These are phyloP conservation scores for Echinosophora koreensis DNA, from an alignment of 306 rosid species.

Conservation along the genomic window DNA sequence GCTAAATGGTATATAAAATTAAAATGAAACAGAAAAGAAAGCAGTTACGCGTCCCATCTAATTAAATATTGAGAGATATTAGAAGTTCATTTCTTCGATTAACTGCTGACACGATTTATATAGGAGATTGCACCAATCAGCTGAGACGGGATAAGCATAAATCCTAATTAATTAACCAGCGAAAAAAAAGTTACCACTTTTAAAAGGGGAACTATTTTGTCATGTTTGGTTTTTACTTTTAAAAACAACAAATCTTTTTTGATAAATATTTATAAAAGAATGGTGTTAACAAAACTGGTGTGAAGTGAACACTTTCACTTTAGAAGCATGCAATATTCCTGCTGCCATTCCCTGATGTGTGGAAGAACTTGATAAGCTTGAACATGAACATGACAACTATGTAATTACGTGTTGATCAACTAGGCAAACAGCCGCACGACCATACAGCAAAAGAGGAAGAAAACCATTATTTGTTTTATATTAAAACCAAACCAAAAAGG, in stretches of 20 bases:
- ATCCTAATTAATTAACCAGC: not conserved
- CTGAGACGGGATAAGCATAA: not conserved
- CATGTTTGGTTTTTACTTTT: too few relatives aligned
- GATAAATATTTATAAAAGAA: too few relatives aligned
- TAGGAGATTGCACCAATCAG: slow-evolving; percentile 7
- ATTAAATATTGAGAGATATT: not conserved
- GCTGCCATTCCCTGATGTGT: slow-evolving; percentile 23
- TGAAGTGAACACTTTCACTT: too few relatives aligned
- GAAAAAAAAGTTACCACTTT: not conserved
- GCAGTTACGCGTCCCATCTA: not conserved
- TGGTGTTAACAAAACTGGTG: too few relatives aligned
- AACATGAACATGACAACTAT: not conserved
- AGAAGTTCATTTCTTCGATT: not conserved
- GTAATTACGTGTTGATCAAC: not conserved
- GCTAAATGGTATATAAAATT: not conserved
- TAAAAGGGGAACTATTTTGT: not conserved
- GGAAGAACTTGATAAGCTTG: slow-evolving; percentile 40
- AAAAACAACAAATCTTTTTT: too few relatives aligned
- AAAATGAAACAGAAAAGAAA: not conserved
- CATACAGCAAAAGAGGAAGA: not conserved
- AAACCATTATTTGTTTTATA: not conserved
- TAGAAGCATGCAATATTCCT: not conserved
- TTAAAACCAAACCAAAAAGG: not conserved
- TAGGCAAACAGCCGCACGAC: not conserved
- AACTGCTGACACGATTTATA: not conserved